Evolutionary conservation across 352 stramenopile genomes (phyloP).

Genomic region (Phytophthora niederhauseri): DNA sequence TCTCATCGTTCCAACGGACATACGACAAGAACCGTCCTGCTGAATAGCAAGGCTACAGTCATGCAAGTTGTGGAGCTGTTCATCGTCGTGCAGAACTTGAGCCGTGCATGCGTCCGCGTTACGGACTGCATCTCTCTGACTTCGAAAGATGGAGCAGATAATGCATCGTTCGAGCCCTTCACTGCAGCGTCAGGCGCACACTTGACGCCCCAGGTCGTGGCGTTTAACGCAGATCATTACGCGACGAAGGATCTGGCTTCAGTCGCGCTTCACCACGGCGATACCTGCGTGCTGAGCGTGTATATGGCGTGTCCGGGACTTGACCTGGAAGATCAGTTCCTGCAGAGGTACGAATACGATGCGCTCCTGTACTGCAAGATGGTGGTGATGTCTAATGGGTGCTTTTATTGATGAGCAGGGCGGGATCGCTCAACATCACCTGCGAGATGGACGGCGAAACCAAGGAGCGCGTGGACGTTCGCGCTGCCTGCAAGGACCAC

Average conservation of each 20-base stretch:
- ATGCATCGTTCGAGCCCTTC: constrained; percentile 38
- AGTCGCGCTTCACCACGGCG: constrained; percentile 46
- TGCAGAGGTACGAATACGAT: constrained; percentile 43
- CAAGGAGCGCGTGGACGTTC: constrained; percentile 20
- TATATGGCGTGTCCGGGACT: constrained; percentile 57
- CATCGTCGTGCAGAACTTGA: constrained; percentile 60
- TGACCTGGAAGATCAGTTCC: constrained; percentile 58
- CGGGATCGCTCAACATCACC: constrained; percentile 16
- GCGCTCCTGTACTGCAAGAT: neutral
- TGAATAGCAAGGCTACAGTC: constrained; percentile 47
- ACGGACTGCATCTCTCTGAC: constrained; percentile 44
- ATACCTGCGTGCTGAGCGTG: constrained; percentile 57
- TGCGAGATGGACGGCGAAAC: constrained; percentile 10
- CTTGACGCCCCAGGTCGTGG: constrained; percentile 46
- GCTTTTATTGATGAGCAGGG: constrained; percentile 8
- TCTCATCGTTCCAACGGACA: constrained; percentile 59
- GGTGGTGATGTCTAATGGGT: neutral
- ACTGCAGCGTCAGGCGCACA: constrained; percentile 45
- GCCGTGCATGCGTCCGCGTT: constrained; percentile 28
- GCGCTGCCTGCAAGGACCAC: constrained; percentile 20
- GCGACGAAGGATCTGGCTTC: constrained; percentile 26
- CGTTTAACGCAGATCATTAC: constrained; percentile 41
- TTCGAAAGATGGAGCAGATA: neutral
- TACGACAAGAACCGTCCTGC: constrained; percentile 57
- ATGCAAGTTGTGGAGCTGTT: constrained; percentile 66